Base-by-base conservation (phyloP, 2,329 filamentous ascomycete genomes). In the Penicillium frequentans region DNA sequence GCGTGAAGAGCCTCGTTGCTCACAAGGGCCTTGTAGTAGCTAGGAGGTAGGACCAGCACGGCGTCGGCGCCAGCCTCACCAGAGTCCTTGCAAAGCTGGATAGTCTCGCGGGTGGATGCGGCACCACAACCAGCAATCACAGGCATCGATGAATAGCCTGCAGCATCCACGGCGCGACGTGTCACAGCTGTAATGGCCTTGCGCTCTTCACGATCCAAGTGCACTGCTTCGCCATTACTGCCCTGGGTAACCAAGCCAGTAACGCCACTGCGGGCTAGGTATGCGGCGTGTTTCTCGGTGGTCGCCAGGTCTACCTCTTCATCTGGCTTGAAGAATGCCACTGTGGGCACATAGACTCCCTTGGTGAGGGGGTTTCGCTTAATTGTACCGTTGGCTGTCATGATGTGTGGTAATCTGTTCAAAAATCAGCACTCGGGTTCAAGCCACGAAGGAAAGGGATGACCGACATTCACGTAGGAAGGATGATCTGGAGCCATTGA, bases 171-270 rank as follows among this genome's bases (percentile, higher is more conserved):
- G 14, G 89, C 88, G 59, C 83, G 81, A 42, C 90, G 86, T 1
- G 89, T 92, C 33, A 87, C 85, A 50, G 78, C 77, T 7, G 88
- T 92, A 65, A 93, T 85, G 51, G 84, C 77, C 48, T 83, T 82
- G 57, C 90, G 85, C 76, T 93, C 90, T 24, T 82, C 78, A 65
- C 87, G 87, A 44, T 86, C 86, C 33, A 93, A 82, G 69, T 92
- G 90, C 13, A 92, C 89, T 8, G 90, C 90, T 78, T 95, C 90
- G 66, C 90, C 90, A 69, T 93, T 93, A 69, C 88, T 91, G 47
- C 90, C 90, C 72, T 92, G 90, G 11, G 88, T 90, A 49, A 89
- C 88, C 47, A 93, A 81, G 21, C 90, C 89, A 16, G 87, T 83
- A 43, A 93, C 84, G 61, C 90, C 90, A 27, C 88, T 84, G 55